Conservation (phyloP, 768 basidiomycete species). For the Lactifluus volemus region DNA sequence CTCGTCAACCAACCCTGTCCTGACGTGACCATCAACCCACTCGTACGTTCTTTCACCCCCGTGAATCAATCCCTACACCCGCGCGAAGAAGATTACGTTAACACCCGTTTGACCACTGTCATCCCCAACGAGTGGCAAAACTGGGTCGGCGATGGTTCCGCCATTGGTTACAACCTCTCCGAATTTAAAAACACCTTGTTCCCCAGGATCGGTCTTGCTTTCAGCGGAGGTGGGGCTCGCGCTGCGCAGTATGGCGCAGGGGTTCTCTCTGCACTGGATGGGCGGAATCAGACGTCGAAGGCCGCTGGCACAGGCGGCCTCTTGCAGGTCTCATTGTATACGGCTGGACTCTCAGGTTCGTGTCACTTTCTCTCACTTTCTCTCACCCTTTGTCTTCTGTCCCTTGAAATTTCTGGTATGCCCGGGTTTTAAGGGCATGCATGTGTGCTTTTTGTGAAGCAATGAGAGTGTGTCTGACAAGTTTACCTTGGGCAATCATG, state of each 20-base stretch:
- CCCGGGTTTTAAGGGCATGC: not conserved
- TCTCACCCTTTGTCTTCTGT: not conserved
- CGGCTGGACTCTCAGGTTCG: conserved; percentile 56
- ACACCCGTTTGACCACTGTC: conserved; percentile 32
- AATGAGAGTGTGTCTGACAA: not conserved
- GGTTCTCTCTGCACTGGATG: conserved; percentile 49
- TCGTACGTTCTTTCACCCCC: conserved; percentile 45
- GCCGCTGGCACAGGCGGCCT: conserved; percentile 56
- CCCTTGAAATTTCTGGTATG: not conserved
- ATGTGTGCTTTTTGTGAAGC: not conserved
- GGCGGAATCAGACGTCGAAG: conserved; percentile 49
- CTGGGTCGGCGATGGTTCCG: conserved; percentile 50
- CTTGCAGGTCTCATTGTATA: conserved; percentile 61
- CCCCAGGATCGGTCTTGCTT: conserved; percentile 52
- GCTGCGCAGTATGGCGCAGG: conserved; percentile 61
- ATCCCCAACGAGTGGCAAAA: conserved; percentile 44
- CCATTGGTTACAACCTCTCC: conserved; percentile 44
- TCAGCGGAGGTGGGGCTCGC: conserved; percentile 65
- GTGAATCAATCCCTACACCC: conserved; percentile 44
- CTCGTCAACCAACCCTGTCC: conserved; percentile 41
- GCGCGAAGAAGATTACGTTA: conserved; percentile 40
- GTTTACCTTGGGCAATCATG: not conserved
- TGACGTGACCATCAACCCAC: conserved; percentile 34
- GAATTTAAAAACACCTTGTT: conserved; percentile 28
- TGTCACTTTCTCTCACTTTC: too few species aligned